phyloP scores from a whole-genome alignment of 2,329 filamentous ascomycete species.

The Leptographium radiaticola region DNA sequence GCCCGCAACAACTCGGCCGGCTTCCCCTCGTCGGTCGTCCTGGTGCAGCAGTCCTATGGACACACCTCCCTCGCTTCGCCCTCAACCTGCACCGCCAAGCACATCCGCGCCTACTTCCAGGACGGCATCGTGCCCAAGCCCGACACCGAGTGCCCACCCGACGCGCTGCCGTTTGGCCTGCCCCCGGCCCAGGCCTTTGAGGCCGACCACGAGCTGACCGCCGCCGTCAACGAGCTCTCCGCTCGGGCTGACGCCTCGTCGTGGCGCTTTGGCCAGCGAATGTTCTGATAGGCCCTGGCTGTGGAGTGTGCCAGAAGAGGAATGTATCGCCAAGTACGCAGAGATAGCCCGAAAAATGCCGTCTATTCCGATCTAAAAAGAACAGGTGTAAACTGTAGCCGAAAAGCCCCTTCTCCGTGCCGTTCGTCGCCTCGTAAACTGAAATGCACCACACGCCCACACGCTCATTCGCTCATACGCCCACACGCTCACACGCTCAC shows the following conservation, averaged over 20 bases:
- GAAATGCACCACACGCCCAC: too few species aligned
- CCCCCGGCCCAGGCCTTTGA: neutral
- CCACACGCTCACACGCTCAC: neutral
- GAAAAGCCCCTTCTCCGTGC: neutral
- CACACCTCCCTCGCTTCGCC: conserved; percentile 28
- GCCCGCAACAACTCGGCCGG: conserved; percentile 13
- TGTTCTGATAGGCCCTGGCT: neutral
- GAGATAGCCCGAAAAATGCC: neutral
- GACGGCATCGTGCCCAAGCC: conserved; percentile 27
- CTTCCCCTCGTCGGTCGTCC: conserved; percentile 24
- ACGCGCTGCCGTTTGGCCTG: conserved; percentile 8
- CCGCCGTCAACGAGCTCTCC: conserved; percentile 1
- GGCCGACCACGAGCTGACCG: neutral
- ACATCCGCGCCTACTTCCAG: conserved; percentile 31
- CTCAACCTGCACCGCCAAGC: conserved; percentile 28
- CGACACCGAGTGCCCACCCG: conserved; percentile 6
- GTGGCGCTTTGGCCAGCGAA: neutral
- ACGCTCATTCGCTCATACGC: neutral
- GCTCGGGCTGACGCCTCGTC: neutral
- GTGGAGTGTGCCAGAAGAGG: neutral
- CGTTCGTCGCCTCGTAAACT: neutral
- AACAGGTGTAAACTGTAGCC: neutral
- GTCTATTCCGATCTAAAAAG: neutral
- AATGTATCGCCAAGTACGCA: neutral
- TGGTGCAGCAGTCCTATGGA: conserved; percentile 39